Evolutionary conservation across 164 flowering plant species (phyloP), one percentile per base, ranked within the genome.

Genomic region (Dillenia suffruticosa): DNA sequence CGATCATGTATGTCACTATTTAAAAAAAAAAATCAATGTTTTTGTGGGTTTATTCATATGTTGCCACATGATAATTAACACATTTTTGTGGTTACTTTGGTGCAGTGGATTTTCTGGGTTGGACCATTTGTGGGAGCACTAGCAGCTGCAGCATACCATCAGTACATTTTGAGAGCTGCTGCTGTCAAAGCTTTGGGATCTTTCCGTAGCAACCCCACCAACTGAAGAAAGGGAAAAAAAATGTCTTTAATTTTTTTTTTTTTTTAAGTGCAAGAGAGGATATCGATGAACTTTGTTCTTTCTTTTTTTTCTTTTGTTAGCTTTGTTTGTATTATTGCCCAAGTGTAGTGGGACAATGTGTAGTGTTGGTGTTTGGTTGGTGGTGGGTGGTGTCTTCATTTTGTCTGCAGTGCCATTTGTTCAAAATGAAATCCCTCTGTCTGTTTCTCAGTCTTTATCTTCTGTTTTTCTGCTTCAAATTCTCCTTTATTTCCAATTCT

Each of bases 51-150:
- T 47, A 11, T 40, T 48, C 4, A 0, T 49, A 19, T 19, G 46
- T 44, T 12, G 12, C 44, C n/a, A 40, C 10, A 7, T 63, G 46
- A 12, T 46, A 5, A 14, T 51, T 45, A 22, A 3, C 8, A 16
- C 26, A 12, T 10, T 40, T 54, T 32, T 5, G 1, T 43, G 53
- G 8, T 46, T 40, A 10, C 54, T 15, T 48, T 14, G 47, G 19
- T 6, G n/a, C 73, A 84, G 89, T 84, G 89, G 89, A 81, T 84
- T 53, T 84, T 84, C 80, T 84, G 89, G 89, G 86, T 84, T 24
- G 88, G 88, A 43, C 88, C 88, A 8, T 79, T 81, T 46, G 72
- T 78, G 10, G 88, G 89, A 64, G 89, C 89, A 44, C 66, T 77
- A 44, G 81, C 78, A 16, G 89, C 89, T 32, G 87, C 86, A 10